Base-by-base conservation (phyloP, 208 protist genomes). In the Blechomonas ayalai region DNA sequence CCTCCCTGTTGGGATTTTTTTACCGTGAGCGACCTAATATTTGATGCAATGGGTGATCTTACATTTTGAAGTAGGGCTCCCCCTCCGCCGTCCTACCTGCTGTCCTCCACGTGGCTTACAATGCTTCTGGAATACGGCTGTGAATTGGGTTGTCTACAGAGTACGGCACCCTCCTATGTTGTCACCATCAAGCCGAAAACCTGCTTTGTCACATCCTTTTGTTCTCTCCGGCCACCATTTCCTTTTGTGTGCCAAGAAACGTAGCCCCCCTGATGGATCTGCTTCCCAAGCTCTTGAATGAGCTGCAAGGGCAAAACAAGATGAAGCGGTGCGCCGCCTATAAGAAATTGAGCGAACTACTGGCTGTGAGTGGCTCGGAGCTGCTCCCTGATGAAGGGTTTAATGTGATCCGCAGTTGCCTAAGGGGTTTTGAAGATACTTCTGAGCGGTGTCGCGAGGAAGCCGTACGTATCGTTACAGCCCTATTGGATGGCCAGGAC, bases 371-470 rank as follows among this genome's bases (percentile, higher is more conserved):
- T 10, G 18, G 19, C 2, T 20, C 18, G 15, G 43, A n/a, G 9
- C 43, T 84, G n/a, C 42, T 41, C 2, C 43, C 47, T 4, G 38
- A 61, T 1, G 67, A 77, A 2, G 67, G 56, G 28, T 92, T 89
- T 57, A 40, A 64, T 15, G 46, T 92, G 23, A 65, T 82, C 42
- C 59, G 77, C 7, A 39, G 38, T 38, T 87, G 71, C 19, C 57
- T 92, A 29, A 56, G 70, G 18, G 80, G 73, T 12, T 90, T 89
- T 58, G 79, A 89, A 56, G 84, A 92, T 38, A 24, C 48, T 15
- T 74, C 80, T 13, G 80, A 92, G 67, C 61, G 80, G 3, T 81
- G 75, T 36, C 69, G 84, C 27, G 84, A 92, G 41, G 67, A 78
- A 44, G 75, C 83, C 4, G 68, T 81, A n/a, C 48, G 26, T 29